These are phyloP conservation scores for Knufia petricola DNA, from an alignment of 2,329 filamentous ascomycete genomes.

Conservation along the genomic window DNA sequence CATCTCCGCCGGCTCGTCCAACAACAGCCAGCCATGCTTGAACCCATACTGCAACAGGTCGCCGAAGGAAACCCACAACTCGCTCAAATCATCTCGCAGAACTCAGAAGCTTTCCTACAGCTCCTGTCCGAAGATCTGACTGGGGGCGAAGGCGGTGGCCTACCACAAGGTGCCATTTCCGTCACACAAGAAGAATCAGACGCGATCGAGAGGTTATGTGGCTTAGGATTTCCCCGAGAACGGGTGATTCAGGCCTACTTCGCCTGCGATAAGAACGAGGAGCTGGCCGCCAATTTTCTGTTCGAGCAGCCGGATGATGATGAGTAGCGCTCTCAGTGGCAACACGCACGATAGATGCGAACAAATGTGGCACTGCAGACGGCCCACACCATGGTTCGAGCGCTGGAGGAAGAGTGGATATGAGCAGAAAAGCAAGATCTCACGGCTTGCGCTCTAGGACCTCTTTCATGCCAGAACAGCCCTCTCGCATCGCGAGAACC, in stretches of 20 bases:
- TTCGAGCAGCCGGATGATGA: slow-evolving; percentile 94
- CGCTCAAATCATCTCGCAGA: slow-evolving; percentile 79
- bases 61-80: slow-evolving; percentile 90
- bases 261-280: slow-evolving; percentile 98
- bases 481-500: too few relatives aligned
- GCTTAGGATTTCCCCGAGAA: slow-evolving; percentile 85
- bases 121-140: slow-evolving; percentile 59
- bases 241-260: slow-evolving; percentile 97
- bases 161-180: slow-evolving; percentile 80
- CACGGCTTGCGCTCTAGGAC: too few relatives aligned
- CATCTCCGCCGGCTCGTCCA: slow-evolving; percentile 95
- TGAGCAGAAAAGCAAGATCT: too few relatives aligned
- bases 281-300: slow-evolving; percentile 93
- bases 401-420: too few relatives aligned
- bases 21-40: slow-evolving; percentile 95
- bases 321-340: slow-evolving; percentile 22
- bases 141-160: slow-evolving; percentile 40
- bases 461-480: too few relatives aligned
- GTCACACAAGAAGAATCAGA: slow-evolving; percentile 95
- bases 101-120: slow-evolving; percentile 87
- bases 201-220: slow-evolving; percentile 92
- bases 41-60: slow-evolving; percentile 94
- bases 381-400: too few relatives aligned
- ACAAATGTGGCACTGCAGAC: too few relatives aligned
- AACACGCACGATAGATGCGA: too few relatives aligned